Base-by-base conservation (phyloP, 139 green algal species). In the Klebsormidium nitens region DNA sequence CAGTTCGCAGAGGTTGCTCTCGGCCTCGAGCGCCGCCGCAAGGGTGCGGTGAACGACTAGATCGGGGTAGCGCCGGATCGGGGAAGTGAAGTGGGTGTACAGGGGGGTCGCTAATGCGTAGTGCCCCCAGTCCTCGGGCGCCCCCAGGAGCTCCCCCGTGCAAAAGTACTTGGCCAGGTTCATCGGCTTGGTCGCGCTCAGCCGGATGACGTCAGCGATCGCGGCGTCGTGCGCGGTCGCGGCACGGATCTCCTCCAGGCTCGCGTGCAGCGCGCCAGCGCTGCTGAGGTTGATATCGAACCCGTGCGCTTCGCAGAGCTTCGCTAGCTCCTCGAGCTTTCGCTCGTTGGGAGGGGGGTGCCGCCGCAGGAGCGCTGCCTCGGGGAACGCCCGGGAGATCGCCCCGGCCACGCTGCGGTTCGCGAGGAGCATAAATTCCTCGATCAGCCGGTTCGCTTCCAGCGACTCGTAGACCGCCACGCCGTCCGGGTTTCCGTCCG, bases 361-460 rank as follows among this genome's bases (percentile, higher is more conserved):
- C 5, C 71, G 62, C 44, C 81, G 66, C 38, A 85, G 69, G 35
- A 87, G 50, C 26, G 74, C 64, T 5, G 32, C 40, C 19, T 87
- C 72, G 0, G 90, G 89, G 64, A 91, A 95, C 0, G 66, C 82
- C 1, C 59, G 39, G 0, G 86, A 74, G 36, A 98, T 90, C 34
- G 87, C 72, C 23, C 47, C 42, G 0, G 91, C 93, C 36, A 95
- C 91, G 17, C 64, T 47, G 4, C 87, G 89, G 76, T 98, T 98
- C 48, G 93, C 92, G 55, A 95, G 85, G 81, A 98, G 84, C 93
- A 98, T 98, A 61, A 95, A 96, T 83, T 98, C 93, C 83, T 98
- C 93, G 36, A 98, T 88, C 56, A 98, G 75, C 37, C 88, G 72
- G 78, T 98, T 97, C 55, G 90, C 82, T 58, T 93, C 90, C 34